Evolutionary conservation across 2,329 filamentous ascomycete species (phyloP).

Genomic region (Colletotrichum coccodes): DNA sequence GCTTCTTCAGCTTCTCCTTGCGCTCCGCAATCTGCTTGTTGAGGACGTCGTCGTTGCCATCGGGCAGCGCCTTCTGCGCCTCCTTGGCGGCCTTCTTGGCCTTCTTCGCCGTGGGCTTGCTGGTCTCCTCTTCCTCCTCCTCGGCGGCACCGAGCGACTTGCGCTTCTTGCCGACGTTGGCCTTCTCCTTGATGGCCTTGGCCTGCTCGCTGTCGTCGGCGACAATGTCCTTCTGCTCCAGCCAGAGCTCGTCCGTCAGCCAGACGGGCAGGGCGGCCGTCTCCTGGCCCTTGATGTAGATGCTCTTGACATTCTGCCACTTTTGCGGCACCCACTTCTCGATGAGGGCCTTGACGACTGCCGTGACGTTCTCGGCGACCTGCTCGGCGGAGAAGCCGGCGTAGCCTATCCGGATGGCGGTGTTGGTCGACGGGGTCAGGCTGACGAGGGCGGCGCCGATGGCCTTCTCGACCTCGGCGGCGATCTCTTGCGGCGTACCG

Average conservation of each 20-base stretch:
- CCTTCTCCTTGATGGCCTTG: slow-evolving; percentile 58
- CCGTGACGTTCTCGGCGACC: slow-evolving; percentile 82
- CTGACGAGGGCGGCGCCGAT: slow-evolving; percentile 82
- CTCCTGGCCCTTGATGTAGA: slow-evolving; percentile 92
- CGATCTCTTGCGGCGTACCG: slow-evolving; percentile 73
- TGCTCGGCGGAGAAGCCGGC: slow-evolving; percentile 80
- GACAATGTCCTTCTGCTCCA: slow-evolving; percentile 79
- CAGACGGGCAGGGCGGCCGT: slow-evolving; percentile 94
- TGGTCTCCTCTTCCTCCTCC: slow-evolving; percentile 45
- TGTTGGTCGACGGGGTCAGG: slow-evolving; percentile 81
- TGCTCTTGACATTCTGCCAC: slow-evolving; percentile 84
- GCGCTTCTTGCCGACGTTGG: slow-evolving; percentile 74
- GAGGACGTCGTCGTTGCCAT: slow-evolving; percentile 62
- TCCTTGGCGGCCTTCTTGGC: slow-evolving; percentile 37
- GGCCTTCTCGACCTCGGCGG: slow-evolving; percentile 83
- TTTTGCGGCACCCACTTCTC: slow-evolving; percentile 85
- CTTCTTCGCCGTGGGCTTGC: slow-evolving; percentile 54
- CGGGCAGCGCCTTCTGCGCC: slow-evolving; percentile 40
- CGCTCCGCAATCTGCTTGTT: slow-evolving; percentile 69
- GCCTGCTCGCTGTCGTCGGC: slow-evolving; percentile 64
- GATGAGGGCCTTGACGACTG: slow-evolving; percentile 75
- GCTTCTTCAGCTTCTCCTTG: slow-evolving; percentile 67
- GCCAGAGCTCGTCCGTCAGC: slow-evolving; percentile 92
- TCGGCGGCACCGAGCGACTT: slow-evolving; percentile 55
- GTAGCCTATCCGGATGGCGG: slow-evolving; percentile 81